phyloP scores from a whole-genome alignment of 345 rosid genomes.

The Rhizophora mangle region DNA sequence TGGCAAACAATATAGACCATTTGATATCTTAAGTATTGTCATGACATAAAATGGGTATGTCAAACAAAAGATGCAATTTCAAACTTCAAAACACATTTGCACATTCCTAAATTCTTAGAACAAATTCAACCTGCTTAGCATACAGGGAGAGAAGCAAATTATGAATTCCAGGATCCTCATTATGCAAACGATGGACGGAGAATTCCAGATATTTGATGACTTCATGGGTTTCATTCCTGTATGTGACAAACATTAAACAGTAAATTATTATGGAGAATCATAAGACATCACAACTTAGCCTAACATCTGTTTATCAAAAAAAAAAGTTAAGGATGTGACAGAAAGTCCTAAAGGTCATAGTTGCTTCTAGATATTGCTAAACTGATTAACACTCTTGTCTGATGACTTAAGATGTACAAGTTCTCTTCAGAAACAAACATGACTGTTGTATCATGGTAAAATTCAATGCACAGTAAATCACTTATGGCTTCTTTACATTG shows the following conservation, averaged over 20 bases:
- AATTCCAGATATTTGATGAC: conserved; percentile 93
- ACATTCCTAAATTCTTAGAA: conserved; percentile 1
- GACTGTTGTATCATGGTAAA: not conserved
- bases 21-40: not conserved
- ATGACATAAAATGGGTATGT: not conserved
- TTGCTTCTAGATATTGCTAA: not conserved
- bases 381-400: not conserved
- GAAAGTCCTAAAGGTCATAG: not conserved
- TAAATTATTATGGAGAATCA: conserved; percentile 6
- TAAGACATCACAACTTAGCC: conserved; percentile 4
- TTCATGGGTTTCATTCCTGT: conserved; percentile 99
- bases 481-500: too few relatives aligned
- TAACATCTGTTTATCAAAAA: conserved; percentile 3
- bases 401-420: not conserved
- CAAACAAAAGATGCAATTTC: not conserved
- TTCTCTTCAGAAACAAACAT: not conserved
- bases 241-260: conserved; percentile 13
- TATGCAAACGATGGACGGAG: conserved; percentile 81
- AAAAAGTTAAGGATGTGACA: not conserved
- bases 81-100: not conserved
- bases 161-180: conserved; percentile 97
- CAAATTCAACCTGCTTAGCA: conserved; percentile 82
- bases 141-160: conserved; percentile 90
- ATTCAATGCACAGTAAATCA: too few relatives aligned
- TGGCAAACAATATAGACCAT: too few relatives aligned